phyloP scores from a whole-genome alignment of 164 flowering plant genomes.

The Piper betle region DNA sequence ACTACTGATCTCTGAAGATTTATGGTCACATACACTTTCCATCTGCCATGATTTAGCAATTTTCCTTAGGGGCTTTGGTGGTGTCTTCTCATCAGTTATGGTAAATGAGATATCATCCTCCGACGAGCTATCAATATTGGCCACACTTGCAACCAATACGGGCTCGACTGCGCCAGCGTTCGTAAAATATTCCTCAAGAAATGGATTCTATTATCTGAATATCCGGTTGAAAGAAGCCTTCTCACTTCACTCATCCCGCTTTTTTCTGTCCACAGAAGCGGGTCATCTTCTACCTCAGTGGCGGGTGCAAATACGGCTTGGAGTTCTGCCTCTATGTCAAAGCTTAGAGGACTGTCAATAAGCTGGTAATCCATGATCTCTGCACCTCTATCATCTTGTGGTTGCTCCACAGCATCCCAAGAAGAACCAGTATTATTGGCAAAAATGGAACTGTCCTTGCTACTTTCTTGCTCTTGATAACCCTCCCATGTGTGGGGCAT shows the following conservation, averaged over 20 bases:
- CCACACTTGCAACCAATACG: conserved; percentile 41
- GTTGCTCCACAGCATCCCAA: conserved; percentile 8
- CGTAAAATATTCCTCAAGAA: conserved; percentile 13
- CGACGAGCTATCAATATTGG: conserved; percentile 10
- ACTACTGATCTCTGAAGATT: conserved; percentile 10
- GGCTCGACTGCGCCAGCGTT: conserved; percentile 17
- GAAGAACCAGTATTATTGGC: background rate
- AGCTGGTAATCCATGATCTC: conserved; percentile 6
- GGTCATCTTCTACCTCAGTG: background rate
- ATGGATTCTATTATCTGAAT: conserved; percentile 10
- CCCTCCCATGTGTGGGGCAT: background rate
- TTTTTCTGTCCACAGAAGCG: conserved; percentile 1
- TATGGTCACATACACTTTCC: conserved; percentile 10
- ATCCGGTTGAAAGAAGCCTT: conserved; percentile 11
- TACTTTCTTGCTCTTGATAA: background rate
- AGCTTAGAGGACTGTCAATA: conserved; percentile 14
- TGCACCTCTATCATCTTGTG: conserved; percentile 6
- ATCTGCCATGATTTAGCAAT: conserved; percentile 11
- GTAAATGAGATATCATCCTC: conserved; percentile 18
- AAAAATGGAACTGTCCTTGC: background rate
- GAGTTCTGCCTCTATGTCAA: conserved; percentile 36
- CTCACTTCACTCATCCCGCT: conserved; percentile 13
- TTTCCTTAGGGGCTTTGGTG: conserved; percentile 15
- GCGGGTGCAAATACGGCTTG: conserved; percentile 4
- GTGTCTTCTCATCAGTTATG: conserved; percentile 12